phyloP scores from a whole-genome alignment of 768 basidiomycete genomes.

The Naganishia kalamii region DNA sequence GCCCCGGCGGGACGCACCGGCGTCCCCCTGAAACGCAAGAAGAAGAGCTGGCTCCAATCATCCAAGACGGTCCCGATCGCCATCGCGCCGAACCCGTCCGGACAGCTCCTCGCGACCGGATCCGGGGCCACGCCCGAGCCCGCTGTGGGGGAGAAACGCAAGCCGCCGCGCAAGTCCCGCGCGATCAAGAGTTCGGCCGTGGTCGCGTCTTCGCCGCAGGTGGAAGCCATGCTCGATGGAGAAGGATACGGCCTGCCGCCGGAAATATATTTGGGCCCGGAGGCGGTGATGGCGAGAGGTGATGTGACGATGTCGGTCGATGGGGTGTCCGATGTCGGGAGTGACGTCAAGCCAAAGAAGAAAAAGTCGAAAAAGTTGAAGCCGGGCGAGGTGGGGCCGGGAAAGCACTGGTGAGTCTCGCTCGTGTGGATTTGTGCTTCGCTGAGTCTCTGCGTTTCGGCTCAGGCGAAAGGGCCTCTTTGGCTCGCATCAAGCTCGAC shows the following conservation, averaged over 20 bases:
- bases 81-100: constrained; percentile 1
- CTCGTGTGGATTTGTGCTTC: not conserved
- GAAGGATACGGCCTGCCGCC: not conserved
- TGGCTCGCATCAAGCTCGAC: constrained; percentile 1
- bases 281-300: not conserved
- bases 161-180: not conserved
- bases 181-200: not conserved
- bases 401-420: constrained; percentile 5
- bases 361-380: constrained; percentile 17
- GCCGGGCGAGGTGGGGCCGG: not conserved
- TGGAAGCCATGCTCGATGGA: not conserved
- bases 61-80: not conserved
- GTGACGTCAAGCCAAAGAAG: constrained; percentile 3
- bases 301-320: not conserved
- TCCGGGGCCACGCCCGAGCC: too few relatives aligned
- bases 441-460: not conserved
- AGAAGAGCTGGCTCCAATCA: constrained; percentile 1
- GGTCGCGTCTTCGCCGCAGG: not conserved
- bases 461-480: constrained; percentile 2
- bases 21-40: not conserved
- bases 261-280: not conserved
- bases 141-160: not conserved
- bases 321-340: not conserved
- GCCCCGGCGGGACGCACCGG: not conserved
- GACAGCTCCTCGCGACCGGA: not conserved